Conservation (phyloP, 2,329 filamentous ascomycete species). For the Pseudopyricularia cyperi region DNA sequence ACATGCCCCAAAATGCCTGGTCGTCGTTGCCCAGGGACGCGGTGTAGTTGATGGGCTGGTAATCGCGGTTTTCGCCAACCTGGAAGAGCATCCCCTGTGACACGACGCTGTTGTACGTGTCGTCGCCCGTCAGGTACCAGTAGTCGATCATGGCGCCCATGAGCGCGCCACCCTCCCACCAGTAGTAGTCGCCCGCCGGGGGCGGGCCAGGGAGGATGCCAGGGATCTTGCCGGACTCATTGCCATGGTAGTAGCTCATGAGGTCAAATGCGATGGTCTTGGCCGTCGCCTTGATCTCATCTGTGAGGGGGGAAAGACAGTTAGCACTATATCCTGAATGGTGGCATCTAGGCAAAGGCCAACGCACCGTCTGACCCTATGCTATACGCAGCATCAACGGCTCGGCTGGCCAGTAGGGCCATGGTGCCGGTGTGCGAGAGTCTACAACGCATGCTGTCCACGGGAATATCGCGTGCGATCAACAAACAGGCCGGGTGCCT, state of each 20-base stretch:
- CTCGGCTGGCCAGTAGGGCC: background rate
- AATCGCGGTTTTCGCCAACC: constrained; percentile 31
- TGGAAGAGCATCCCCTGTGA: constrained; percentile 32
- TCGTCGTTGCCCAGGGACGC: constrained; percentile 41
- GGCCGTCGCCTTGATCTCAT: constrained; percentile 24
- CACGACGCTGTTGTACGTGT: constrained; percentile 34
- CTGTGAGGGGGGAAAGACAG: background rate
- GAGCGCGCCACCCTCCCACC: constrained; percentile 18
- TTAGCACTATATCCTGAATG: background rate
- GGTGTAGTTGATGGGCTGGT: constrained; percentile 33
- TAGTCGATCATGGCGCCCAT: constrained; percentile 25
- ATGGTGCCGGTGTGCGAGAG: background rate
- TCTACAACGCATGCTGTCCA: background rate
- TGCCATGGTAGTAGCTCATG: constrained; percentile 29
- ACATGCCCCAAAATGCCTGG: constrained; percentile 45
- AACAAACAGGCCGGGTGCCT: no score
- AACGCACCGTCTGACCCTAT: constrained; percentile 5
- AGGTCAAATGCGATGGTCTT: constrained; percentile 36
- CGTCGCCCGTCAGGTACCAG: constrained; percentile 28
- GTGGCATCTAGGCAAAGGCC: background rate
- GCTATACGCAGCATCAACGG: constrained; percentile 4
- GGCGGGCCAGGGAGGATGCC: constrained; percentile 28
- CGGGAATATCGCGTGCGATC: no score
- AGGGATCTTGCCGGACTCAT: constrained; percentile 34
- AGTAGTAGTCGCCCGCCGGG: constrained; percentile 20